A percentile compares a stretch with the other conserved stretches of the same genome.
These are phyloP conservation scores for Talaromyces nanjingensis DNA, from an alignment of 495 filamentous ascomycete species.

Conservation along the genomic window DNA sequence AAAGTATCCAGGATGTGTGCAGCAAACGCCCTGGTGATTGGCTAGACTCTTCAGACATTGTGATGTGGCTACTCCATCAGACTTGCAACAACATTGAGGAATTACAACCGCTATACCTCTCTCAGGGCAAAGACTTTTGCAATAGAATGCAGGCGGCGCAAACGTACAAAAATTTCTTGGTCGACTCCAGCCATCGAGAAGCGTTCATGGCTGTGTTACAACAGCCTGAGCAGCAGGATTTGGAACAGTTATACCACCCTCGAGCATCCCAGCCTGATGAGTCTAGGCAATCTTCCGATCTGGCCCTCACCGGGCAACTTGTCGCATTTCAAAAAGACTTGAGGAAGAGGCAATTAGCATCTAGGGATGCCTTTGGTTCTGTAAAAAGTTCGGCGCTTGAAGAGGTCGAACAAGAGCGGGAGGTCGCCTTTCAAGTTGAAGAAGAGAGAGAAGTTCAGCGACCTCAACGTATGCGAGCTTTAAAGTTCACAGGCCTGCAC, in stretches of 20 bases:
- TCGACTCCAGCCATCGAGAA: conserved; percentile 19
- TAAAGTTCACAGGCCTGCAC: conserved; percentile 28
- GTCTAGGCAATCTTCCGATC: conserved; percentile 10
- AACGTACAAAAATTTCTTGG: conserved; percentile 23
- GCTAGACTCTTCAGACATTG: conserved; percentile 43
- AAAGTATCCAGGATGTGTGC: conserved; percentile 31
- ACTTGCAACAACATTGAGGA: conserved; percentile 51
- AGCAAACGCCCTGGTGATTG: conserved; percentile 5
- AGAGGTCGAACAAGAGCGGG: conserved; percentile 48
- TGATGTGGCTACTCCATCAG: conserved; percentile 55
- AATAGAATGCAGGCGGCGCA: conserved; percentile 20
- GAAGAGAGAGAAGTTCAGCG: conserved; percentile 34
- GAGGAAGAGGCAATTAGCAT: conserved; percentile 2
- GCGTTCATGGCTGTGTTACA: conserved; percentile 30
- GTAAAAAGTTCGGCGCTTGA: conserved; percentile 36
- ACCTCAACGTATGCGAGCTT: conserved; percentile 13
- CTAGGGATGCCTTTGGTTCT: conserved; percentile 12
- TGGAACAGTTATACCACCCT: conserved; percentile 36
- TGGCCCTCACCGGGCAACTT: conserved; percentile 23
- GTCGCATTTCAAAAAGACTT: conserved; percentile 17
- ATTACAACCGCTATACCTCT: conserved; percentile 45
- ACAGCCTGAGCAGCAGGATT: conserved; percentile 35
- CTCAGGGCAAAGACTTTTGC: conserved; percentile 53
- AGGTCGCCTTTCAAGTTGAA: conserved; percentile 42
- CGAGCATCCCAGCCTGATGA: background rate